These are phyloP conservation scores for Capsella rubella DNA, from an alignment of 441 rosid species.

Conservation along the genomic window DNA sequence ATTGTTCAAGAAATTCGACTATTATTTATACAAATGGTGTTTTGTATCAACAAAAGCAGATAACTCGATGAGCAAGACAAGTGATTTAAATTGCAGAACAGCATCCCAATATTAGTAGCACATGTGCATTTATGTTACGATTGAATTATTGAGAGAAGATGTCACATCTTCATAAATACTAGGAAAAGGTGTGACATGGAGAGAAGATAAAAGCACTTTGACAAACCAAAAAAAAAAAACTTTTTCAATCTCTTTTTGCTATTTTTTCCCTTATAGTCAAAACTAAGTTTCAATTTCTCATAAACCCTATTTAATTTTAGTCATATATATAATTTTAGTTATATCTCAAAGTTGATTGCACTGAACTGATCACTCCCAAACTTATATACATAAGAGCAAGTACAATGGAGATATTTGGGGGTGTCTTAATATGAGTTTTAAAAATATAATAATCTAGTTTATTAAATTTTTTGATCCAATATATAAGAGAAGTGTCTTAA, in stretches of 20 bases:
- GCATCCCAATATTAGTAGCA: slow-evolving; percentile 22
- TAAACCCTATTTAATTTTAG: neutral
- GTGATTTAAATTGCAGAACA: neutral
- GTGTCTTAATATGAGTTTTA: no score
- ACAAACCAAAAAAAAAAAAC: slow-evolving; percentile 24
- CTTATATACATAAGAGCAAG: no score
- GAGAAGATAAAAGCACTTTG: slow-evolving; percentile 16
- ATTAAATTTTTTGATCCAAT: no score
- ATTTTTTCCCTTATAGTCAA: slow-evolving; percentile 22
- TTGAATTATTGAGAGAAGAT: slow-evolving; percentile 23
- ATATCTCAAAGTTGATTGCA: no score
- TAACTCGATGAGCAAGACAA: neutral
- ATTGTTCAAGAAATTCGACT: neutral
- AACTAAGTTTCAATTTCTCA: slow-evolving; percentile 12
- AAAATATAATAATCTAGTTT: no score
- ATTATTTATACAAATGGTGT: neutral
- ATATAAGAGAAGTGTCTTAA: no score
- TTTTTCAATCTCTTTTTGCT: slow-evolving; percentile 22
- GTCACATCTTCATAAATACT: slow-evolving; percentile 34
- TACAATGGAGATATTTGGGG: no score
- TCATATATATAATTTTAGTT: no score
- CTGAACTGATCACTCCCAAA: no score
- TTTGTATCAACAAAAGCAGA: neutral
- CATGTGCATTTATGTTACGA: slow-evolving; percentile 25
- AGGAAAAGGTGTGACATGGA: slow-evolving; percentile 32